phyloP scores from a whole-genome alignment of 345 rosid species.

The Pelargonium nanum region DNA sequence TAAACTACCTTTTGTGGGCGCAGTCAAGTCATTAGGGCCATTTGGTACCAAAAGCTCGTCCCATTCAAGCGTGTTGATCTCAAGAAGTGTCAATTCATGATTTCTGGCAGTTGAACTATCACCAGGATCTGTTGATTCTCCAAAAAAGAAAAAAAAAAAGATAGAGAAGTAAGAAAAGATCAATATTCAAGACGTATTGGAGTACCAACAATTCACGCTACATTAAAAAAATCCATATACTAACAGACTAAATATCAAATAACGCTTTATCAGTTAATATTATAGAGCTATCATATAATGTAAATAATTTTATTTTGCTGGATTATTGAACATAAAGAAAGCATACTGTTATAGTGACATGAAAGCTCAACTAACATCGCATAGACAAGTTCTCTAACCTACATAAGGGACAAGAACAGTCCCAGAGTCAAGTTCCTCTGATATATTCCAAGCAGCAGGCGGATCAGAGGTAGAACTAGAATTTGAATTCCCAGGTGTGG shows the following conservation, averaged over 20 bases:
- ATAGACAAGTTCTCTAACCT: constrained; percentile 23
- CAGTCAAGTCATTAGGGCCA: constrained; percentile 28
- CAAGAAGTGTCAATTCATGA: constrained; percentile 70
- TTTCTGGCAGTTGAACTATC: constrained; percentile 31
- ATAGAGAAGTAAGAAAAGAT: too few relatives aligned
- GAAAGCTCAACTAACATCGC: constrained; percentile 17
- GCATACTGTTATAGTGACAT: neutral
- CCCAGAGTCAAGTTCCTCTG: constrained; percentile 61
- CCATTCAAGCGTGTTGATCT: constrained; percentile 97
- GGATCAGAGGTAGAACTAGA: constrained; percentile 68
- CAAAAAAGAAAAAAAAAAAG: constrained; percentile 17
- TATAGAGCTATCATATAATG: neutral
- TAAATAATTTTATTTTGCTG: too few relatives aligned
- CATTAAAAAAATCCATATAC: too few relatives aligned
- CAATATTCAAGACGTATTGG: too few relatives aligned
- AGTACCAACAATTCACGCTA: too few relatives aligned
- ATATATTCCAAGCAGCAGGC: constrained; percentile 33
- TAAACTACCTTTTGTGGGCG: constrained; percentile 37
- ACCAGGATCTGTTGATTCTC: constrained; percentile 37
- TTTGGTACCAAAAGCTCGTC: constrained; percentile 64
- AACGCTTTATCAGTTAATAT: neutral
- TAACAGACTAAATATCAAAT: too few relatives aligned
- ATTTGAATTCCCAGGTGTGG: constrained; percentile 68
- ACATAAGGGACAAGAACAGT: constrained; percentile 25
- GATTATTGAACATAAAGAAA: too few relatives aligned